These are phyloP conservation scores for Triticum dicoccoides DNA, from an alignment of 176 grass and related monocot species.

Conservation along the genomic window DNA sequence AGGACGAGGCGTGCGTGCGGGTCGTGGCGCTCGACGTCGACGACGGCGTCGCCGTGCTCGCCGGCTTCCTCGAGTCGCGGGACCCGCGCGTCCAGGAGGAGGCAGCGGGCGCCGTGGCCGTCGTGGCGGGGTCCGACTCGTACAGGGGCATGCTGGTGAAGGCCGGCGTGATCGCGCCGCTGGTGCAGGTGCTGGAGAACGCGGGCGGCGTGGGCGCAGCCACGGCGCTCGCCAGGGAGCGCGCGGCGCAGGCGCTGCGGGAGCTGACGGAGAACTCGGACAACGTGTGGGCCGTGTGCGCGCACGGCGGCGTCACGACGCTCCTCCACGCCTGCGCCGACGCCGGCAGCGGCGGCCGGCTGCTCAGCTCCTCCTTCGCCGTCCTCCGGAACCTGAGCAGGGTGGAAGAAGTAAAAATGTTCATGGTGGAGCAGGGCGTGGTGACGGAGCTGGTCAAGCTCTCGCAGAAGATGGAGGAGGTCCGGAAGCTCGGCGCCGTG, in stretches of 20 bases:
- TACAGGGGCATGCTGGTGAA: constrained; percentile 63
- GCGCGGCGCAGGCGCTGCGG: constrained; percentile 49
- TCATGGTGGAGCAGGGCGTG: constrained; percentile 75
- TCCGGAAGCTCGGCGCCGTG: constrained; percentile 49
- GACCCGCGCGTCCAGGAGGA: constrained; percentile 55
- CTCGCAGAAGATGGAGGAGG: constrained; percentile 59
- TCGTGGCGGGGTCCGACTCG: constrained; percentile 41
- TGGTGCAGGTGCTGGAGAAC: constrained; percentile 66
- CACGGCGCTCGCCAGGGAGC: constrained; percentile 48
- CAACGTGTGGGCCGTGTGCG: constrained; percentile 91
- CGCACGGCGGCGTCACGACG: constrained; percentile 72
- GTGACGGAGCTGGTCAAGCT: constrained; percentile 63
- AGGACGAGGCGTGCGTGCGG: constrained; percentile 53
- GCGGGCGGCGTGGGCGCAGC: not conserved
- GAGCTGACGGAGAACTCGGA: constrained; percentile 90
- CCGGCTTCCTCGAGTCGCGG: constrained; percentile 55
- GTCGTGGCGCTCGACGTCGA: constrained; percentile 54
- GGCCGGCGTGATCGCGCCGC: constrained; percentile 56
- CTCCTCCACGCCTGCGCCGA: constrained; percentile 49
- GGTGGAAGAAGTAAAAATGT: constrained; percentile 77
- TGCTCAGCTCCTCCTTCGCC: constrained; percentile 57
- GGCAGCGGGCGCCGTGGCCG: constrained; percentile 48
- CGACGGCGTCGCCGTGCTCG: constrained; percentile 61
- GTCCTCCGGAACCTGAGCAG: constrained; percentile 67
- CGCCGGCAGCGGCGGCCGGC: constrained; percentile 33